These are phyloP conservation scores for Pyrrhoderma noxium DNA, from an alignment of 1,284 basidiomycete species.

Conservation along the genomic window DNA sequence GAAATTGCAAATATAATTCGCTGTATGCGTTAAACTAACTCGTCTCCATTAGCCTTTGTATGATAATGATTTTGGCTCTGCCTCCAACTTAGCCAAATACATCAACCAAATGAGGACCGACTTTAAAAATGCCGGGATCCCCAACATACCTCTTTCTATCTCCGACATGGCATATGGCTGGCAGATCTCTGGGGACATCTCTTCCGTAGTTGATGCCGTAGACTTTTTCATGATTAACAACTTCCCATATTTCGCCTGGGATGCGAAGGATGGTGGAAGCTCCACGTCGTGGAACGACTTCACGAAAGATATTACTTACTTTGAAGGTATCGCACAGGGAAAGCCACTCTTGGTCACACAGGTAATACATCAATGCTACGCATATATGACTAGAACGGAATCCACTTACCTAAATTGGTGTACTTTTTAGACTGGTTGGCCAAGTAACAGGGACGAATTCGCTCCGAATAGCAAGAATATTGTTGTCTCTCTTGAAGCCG, in stretches of 20 bases:
- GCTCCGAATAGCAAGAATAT: conserved; percentile 18
- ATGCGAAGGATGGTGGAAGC: conserved; percentile 11
- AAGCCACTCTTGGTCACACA: conserved; percentile 16
- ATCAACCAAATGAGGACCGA: conserved; percentile 12
- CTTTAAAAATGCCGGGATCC: conserved; percentile 12
- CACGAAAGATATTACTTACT: conserved; percentile 8
- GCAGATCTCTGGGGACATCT: conserved; percentile 11
- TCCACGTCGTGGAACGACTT: conserved; percentile 12
- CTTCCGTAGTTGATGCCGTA: conserved; percentile 5
- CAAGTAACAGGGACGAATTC: conserved; percentile 18
- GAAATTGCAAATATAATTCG: background rate
- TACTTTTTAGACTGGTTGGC: conserved; percentile 18
- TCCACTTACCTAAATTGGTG: too few relatives aligned
- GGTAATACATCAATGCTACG: background rate
- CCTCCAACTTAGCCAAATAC: conserved; percentile 10
- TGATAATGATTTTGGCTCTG: conserved; percentile 16
- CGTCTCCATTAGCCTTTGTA: conserved; percentile 10
- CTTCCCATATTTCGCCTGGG: conserved; percentile 13
- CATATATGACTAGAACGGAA: too few relatives aligned
- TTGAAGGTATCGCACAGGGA: conserved; percentile 12
- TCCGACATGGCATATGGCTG: conserved; percentile 16
- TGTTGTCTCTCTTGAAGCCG: conserved; percentile 16
- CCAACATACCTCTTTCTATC: conserved; percentile 13
- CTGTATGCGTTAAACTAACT: background rate
- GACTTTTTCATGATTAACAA: conserved; percentile 17